Conservation (phyloP, 164 flowering plant genomes). For the Saururus chinensis region DNA sequence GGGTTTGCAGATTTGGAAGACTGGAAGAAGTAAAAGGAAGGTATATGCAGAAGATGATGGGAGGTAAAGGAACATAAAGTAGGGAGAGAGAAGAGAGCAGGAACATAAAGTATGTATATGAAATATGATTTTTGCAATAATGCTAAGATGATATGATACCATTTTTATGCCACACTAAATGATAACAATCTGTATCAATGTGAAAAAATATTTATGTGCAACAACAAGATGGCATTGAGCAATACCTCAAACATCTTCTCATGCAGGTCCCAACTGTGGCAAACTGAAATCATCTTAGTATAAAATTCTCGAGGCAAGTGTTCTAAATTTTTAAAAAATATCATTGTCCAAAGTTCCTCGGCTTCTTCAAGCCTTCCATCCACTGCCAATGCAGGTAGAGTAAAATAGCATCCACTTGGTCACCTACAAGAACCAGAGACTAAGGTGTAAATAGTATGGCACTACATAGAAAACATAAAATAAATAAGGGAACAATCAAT, state of each 20-base stretch:
- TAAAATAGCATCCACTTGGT: slow-evolving; percentile 88
- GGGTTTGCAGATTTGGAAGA: too few relatives aligned
- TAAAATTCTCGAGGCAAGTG: slow-evolving; percentile 71
- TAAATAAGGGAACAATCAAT: background rate
- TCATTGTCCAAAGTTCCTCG: slow-evolving; percentile 63
- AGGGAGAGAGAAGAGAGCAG: too few relatives aligned
- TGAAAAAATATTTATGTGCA: too few relatives aligned
- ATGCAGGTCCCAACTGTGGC: slow-evolving; percentile 57
- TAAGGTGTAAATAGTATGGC: background rate
- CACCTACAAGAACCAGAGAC: slow-evolving; percentile 26
- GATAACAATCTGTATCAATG: too few relatives aligned
- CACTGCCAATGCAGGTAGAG: slow-evolving; percentile 65
- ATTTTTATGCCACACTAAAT: too few relatives aligned
- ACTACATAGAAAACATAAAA: background rate
- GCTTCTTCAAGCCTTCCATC: slow-evolving; percentile 89
- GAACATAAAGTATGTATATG: too few relatives aligned
- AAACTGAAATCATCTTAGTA: slow-evolving; percentile 71
- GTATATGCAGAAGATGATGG: too few relatives aligned
- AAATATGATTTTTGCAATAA: too few relatives aligned
- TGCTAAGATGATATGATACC: too few relatives aligned
- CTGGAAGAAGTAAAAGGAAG: too few relatives aligned
- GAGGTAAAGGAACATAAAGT: too few relatives aligned
- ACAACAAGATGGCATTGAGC: background rate
- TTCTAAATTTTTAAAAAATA: slow-evolving; percentile 61
- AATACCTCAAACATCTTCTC: slow-evolving; percentile 86